Evolutionary conservation across 177 flowering plant species (phyloP), one percentile per base, ranked within the genome.

Genomic region (Vitis hybrid): DNA sequence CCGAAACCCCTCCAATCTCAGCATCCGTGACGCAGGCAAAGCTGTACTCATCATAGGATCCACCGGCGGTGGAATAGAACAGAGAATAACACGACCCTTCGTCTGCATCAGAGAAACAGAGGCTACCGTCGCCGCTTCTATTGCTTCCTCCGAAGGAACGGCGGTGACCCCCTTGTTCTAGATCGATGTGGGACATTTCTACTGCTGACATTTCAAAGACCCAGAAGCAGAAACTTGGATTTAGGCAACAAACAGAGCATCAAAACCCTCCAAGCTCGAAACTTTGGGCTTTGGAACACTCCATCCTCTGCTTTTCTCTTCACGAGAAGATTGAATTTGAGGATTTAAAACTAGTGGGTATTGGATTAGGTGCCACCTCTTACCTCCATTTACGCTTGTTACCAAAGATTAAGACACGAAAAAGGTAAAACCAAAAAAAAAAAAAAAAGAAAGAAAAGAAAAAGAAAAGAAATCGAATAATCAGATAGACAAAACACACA

Each of bases 81-180:
- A 83, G 85, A 7, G 97, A 87, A 68, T 86, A 87, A 75, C 92
- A 89, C 0, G 98, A 89, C 31, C 86, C 86, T 22, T 87, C 98
- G 29, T 88, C 96, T 1, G 83, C 89, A 66, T 86, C 92, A 2
- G 90, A 86, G 70, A 85, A 92, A 52, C 85, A 83, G 11, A 79
- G 57, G 72, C 91, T 85, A 1, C 70, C 83, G 0, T 78, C 86
- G 19, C 70, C 77, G 45, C 81, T 83, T 33, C 56, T 69, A 5
- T 73, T 77, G 64, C 83, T 78, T 45, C 81, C 80, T 48, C 60
- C 68, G 55, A 16, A 66, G 10, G 75, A 71, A 48, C 71, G 70
- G 33, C 75, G 69, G 39, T 58, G 65, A 56, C 74, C 67, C n/a
- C 83, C 85, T 72, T 71, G 79, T 72, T 81, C 86, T 57, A 83